Conservation (phyloP, 2,329 filamentous ascomycete genomes). For the Colletotrichum kahawae region DNA sequence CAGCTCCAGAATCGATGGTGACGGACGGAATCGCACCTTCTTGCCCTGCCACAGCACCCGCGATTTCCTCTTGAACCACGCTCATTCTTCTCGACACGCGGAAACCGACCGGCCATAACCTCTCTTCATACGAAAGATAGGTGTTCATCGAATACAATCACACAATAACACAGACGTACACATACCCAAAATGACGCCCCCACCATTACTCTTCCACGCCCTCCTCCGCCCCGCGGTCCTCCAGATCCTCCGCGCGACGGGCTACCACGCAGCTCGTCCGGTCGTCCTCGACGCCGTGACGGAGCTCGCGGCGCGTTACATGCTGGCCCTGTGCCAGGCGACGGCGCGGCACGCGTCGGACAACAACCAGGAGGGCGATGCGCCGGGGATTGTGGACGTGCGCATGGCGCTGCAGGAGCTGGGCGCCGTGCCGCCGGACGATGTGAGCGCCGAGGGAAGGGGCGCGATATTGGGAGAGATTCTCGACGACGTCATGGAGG, state of each 20-base stretch:
- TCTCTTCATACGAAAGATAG: not conserved
- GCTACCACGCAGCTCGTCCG: slow-evolving; percentile 83
- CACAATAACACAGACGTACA: not conserved
- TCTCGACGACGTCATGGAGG: slow-evolving; percentile 68
- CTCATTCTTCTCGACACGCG: not conserved
- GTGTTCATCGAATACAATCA: not conserved
- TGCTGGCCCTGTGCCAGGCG: slow-evolving; percentile 74
- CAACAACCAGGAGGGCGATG: slow-evolving; percentile 67
- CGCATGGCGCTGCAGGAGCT: slow-evolving; percentile 84
- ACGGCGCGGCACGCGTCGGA: slow-evolving; percentile 75
- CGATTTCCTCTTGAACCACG: slow-evolving; percentile 16
- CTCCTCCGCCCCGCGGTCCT: slow-evolving; percentile 86
- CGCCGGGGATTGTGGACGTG: slow-evolving; percentile 74
- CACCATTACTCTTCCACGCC: slow-evolving; percentile 65
- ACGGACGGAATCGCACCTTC: slow-evolving; percentile 17
- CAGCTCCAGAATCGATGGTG: slow-evolving; percentile 14
- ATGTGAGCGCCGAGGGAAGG: slow-evolving; percentile 61
- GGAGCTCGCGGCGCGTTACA: slow-evolving; percentile 83
- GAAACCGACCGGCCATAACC: not conserved
- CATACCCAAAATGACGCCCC: slow-evolving; percentile 43
- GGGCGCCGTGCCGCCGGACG: slow-evolving; percentile 74
- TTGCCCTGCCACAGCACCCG: slow-evolving; percentile 16
- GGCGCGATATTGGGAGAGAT: slow-evolving; percentile 65
- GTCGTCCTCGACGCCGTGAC: slow-evolving; percentile 87
- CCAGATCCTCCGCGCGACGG: slow-evolving; percentile 89